Base-by-base conservation (phyloP, 208 protist genomes). In the Chromosphaera perkinsii region DNA sequence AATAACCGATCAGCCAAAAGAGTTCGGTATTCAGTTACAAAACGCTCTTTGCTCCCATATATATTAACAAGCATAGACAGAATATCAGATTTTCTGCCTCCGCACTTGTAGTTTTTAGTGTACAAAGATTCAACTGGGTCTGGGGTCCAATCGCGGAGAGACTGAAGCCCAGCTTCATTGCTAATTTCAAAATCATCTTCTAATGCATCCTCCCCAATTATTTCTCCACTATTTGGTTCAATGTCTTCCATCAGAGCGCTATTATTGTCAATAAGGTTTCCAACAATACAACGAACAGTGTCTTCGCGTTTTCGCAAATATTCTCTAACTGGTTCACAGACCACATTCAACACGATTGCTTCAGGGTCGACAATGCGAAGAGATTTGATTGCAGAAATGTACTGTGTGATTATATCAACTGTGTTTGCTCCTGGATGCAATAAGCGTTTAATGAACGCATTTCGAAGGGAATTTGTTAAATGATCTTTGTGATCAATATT, bases 381-480 rank as follows among this genome's bases (percentile, higher is more conserved):
- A 31, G 73, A 14, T 29, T 51, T 31, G 39, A 79, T 79, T 27
- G 60, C 37, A 14, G 4, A 20, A 2, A 75, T 37, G 48, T 73
- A 75, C 24, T 67, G 40, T 22, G 40, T 31, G 1, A 79, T 2
- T 20, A 79, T 75, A 14, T 66, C 45, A 29, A 17, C 5, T 9
- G 75, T 79, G 24, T 60, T 35, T 4, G 55, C 70, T 27, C 75
- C 75, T 1, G 58, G 75, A 47, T 72, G 59, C 7, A 79, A 58
- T 29, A 80, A 47, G 0, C 75, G 65, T 32, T 1, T 24, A n/a
- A n/a, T n/a, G n/a, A n/a, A n/a, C n/a, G n/a, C n/a, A n/a, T n/a
- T 0, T 51, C 42, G 20, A 72, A 32, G n/a, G n/a, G n/a, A n/a
- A n/a, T n/a, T n/a, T n/a, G n/a, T n/a, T n/a, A n/a, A n/a, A n/a